Base-by-base conservation (phyloP, 345 rosid genomes). In the Eucalyptus polyanthemos region DNA sequence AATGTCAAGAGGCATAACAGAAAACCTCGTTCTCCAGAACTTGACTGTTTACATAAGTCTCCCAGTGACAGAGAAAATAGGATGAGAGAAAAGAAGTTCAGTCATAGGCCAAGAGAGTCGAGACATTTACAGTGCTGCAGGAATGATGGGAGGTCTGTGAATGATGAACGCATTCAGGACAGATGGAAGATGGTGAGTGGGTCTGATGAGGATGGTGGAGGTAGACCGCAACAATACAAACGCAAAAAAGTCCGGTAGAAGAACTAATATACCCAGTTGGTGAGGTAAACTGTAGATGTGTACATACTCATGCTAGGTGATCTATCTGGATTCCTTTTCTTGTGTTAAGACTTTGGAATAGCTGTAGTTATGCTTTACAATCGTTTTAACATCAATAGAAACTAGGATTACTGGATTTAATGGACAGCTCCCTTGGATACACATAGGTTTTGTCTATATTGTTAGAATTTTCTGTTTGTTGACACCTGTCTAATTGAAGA, bases 131-230 rank as follows among this genome's bases (percentile, higher is more conserved):
- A n/a, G 47, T 69, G 40, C 83, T 67, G 27, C 69, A 67, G 85
- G 85, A 11, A 45, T 25, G 86, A 51, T 40, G 89, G 51, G 67
- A 88, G n/a, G 45, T 69, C 85, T 19, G 25, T 72, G 56, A 34
- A 76, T 27, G 86, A 50, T 37, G 86, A 91, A 53, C 47, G 31
- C 45, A 86, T 86, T 88, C 91, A 53, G 88, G 93, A 92, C 86
- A 91, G 94, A 90, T 92, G 94, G 95, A 92, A 72, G 90, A 94
- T 92, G 95, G 87, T 60, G 37, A 86, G 91, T 81, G 89, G 91
- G 42, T 87, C 89, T 44, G 91, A 89, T 40, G 90, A 88, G 88
- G 85, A 91, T 47, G 37, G 21, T 86, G 88, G 65, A 37, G 93
- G 91, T 54, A 90, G 88, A 45, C 31, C 54, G 81, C 80, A n/a